Evolutionary conservation across 163 green algal species (phyloP).

Genomic region (Scenedesmus sp.): DNA sequence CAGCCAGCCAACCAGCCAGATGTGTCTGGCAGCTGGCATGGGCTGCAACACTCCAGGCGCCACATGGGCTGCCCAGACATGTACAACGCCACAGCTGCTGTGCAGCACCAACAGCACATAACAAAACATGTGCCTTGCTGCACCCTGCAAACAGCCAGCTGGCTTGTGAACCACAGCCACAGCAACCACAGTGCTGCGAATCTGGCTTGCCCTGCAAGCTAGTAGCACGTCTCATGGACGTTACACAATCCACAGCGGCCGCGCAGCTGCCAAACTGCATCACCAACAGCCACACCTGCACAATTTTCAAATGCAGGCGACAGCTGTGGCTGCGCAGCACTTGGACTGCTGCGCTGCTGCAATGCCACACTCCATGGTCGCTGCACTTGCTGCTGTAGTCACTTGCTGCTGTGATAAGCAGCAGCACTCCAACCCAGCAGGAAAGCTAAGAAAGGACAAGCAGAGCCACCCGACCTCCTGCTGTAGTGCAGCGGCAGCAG

Average conservation of each 20-base stretch:
- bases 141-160: neutral
- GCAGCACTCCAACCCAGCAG: no score
- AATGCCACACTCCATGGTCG: neutral
- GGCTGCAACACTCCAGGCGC: neutral
- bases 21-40: neutral
- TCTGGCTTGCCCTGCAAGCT: neutral
- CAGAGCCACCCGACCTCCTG: no score
- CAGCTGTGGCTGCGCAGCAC: neutral
- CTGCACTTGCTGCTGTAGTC: neutral
- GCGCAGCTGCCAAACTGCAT: neutral
- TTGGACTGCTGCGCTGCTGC: neutral
- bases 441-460: no score
- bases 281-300: neutral
- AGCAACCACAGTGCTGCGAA: neutral
- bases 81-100: neutral
- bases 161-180: neutral
- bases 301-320: neutral
- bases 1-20: neutral
- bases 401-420: no score
- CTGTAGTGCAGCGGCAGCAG: neutral
- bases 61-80: neutral
- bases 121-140: slow-evolving; percentile 12
- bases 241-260: neutral
- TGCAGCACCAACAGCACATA: neutral
- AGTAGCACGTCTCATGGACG: neutral